Percentiles rank a stretch among this genome's conserved stretches.
Evolutionary conservation across 345 rosid genomes (phyloP).

Genomic region (Geranium brycei): DNA sequence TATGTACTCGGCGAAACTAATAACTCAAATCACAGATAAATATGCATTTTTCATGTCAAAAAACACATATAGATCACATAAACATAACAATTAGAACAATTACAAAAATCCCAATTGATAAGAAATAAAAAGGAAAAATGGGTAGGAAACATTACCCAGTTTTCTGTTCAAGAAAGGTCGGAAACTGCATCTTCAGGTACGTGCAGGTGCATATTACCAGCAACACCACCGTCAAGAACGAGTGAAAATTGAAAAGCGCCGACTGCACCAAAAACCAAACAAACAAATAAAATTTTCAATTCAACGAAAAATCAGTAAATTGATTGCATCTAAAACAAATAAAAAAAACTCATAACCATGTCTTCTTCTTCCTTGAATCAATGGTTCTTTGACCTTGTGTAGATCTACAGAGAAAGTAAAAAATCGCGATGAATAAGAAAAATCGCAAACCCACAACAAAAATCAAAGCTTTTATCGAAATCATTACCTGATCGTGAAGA

Average conservation of each 20-base stretch:
- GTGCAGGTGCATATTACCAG: conserved; percentile 27
- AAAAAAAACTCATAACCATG: background rate
- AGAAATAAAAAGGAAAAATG: background rate
- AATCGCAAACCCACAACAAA: background rate
- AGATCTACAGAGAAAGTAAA: background rate
- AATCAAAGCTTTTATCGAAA: no score
- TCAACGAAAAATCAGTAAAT: no score
- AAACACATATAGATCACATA: no score
- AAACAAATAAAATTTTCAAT: background rate
- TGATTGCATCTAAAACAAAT: background rate
- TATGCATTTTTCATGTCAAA: no score
- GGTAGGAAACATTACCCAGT: conserved; percentile 14
- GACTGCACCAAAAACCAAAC: conserved; percentile 10
- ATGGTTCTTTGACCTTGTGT: background rate
- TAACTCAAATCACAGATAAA: no score
- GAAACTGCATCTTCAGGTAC: conserved; percentile 27
- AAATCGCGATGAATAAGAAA: background rate
- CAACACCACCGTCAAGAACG: conserved; percentile 25
- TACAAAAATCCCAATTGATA: background rate
- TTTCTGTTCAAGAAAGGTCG: conserved; percentile 24
- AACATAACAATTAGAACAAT: no score
- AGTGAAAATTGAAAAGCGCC: conserved; percentile 30
- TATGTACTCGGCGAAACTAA: background rate
- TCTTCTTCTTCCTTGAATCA: background rate
- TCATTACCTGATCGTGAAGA: background rate